Conservation (phyloP, 2,329 filamentous ascomycete genomes). For the Alternaria arbusti region DNA sequence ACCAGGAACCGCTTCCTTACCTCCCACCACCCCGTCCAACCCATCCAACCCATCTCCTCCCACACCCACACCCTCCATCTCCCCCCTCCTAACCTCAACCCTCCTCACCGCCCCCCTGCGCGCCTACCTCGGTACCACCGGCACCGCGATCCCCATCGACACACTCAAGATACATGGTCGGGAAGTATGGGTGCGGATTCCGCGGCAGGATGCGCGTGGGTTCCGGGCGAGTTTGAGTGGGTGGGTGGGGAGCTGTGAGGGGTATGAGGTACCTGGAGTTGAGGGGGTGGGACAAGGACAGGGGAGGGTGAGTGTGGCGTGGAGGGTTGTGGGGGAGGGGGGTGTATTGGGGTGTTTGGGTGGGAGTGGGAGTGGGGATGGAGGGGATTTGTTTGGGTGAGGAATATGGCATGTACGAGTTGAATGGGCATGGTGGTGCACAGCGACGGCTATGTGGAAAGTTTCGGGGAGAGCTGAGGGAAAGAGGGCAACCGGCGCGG, state of each 20-base stretch:
- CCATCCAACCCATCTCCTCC: slow-evolving; percentile 8
- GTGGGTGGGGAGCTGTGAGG: slow-evolving; percentile 37
- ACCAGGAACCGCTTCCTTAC: slow-evolving; percentile 3
- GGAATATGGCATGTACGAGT: background rate
- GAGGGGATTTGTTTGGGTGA: slow-evolving; percentile 1
- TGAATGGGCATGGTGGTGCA: background rate
- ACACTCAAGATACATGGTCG: slow-evolving; percentile 61
- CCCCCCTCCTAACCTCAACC: slow-evolving; percentile 67
- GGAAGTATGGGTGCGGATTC: slow-evolving; percentile 32
- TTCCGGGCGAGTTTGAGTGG: slow-evolving; percentile 30
- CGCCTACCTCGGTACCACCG: slow-evolving; percentile 74
- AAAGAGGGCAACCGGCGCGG: background rate
- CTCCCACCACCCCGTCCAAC: slow-evolving; percentile 50
- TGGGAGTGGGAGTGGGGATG: slow-evolving; percentile 1
- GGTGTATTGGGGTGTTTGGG: slow-evolving; percentile 9
- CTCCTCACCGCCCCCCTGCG: slow-evolving; percentile 69
- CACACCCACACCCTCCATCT: slow-evolving; percentile 35
- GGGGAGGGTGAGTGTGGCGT: slow-evolving; percentile 27
- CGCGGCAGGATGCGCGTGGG: slow-evolving; percentile 32
- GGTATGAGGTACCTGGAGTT: slow-evolving; percentile 20
- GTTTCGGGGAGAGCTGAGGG: background rate
- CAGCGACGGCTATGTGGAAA: background rate
- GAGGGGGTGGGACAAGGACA: slow-evolving; percentile 3
- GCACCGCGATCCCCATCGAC: slow-evolving; percentile 71
- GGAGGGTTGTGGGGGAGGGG: slow-evolving; percentile 33